These are phyloP conservation scores for Talaromyces sp. DNA, from an alignment of 2,329 filamentous ascomycete genomes.

Conservation along the genomic window DNA sequence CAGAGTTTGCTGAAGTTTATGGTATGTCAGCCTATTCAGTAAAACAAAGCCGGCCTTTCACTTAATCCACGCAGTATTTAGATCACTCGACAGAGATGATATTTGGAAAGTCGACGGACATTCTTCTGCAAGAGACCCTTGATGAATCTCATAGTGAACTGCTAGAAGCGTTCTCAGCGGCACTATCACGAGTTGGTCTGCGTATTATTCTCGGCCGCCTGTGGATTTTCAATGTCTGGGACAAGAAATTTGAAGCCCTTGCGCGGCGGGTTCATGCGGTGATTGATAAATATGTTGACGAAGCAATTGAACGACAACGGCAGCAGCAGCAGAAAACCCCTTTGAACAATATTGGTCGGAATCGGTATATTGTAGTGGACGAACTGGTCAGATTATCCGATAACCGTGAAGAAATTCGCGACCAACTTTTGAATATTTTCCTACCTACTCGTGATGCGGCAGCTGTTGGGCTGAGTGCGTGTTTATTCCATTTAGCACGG, in stretches of 20 bases:
- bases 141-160: background rate
- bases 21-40: background rate
- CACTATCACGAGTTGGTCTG: background rate
- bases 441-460: conserved; percentile 51
- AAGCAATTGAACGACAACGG: background rate
- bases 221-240: conserved; percentile 1
- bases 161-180: background rate
- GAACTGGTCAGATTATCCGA: background rate
- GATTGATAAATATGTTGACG: conserved; percentile 3
- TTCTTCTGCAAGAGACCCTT: background rate
- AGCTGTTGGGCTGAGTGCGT: conserved; percentile 25
- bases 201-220: conserved; percentile 4
- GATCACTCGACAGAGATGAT: conserved; percentile 2
- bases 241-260: background rate
- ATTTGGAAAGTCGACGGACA: conserved; percentile 3
- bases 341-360: background rate
- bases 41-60: background rate
- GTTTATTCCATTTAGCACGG: conserved; percentile 35
- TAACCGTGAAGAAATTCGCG: conserved; percentile 11
- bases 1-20: conserved; percentile 1
- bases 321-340: background rate
- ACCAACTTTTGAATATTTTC: conserved; percentile 47
- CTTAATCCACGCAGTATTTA: background rate
- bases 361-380: background rate
- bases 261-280: background rate